Percentiles rank a stretch among this genome's conserved stretches.
These are phyloP conservation scores for Botrytis deweyae DNA, from an alignment of 2,329 filamentous ascomycete genomes.

Conservation along the genomic window DNA sequence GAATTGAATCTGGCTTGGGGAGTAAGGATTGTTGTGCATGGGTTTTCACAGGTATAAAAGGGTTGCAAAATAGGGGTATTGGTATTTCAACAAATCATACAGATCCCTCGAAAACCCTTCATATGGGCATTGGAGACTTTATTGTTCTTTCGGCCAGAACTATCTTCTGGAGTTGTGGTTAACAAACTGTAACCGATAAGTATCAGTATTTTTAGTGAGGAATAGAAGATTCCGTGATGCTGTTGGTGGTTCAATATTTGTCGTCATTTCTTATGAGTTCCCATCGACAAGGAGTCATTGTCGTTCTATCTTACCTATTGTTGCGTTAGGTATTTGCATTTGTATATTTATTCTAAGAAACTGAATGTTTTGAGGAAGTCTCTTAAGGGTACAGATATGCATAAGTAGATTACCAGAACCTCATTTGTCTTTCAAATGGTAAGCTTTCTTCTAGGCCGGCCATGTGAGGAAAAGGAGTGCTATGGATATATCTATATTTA, in stretches of 20 bases:
- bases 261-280: fast-evolving
- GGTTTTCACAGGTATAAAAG: background rate
- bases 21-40: background rate
- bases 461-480: too few species aligned
- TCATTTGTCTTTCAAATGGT: too few species aligned
- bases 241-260: background rate
- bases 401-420: background rate
- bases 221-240: background rate
- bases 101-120: fast-evolving
- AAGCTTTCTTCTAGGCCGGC: too few species aligned
- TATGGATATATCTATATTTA: too few species aligned
- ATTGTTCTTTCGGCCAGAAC: background rate
- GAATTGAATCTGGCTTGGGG: fast-evolving
- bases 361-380: background rate
- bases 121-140: too few species aligned
- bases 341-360: background rate
- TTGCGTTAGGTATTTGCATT: fast-evolving
- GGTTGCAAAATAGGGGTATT: background rate
- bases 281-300: too few species aligned
- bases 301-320: background rate
- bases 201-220: background rate
- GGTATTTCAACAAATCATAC: background rate
- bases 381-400: background rate
- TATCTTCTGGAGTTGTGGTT: fast-evolving
- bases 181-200: fast-evolving